Conservation (phyloP, 2,329 filamentous ascomycete genomes). For the Cytospora paraplurivora region DNA sequence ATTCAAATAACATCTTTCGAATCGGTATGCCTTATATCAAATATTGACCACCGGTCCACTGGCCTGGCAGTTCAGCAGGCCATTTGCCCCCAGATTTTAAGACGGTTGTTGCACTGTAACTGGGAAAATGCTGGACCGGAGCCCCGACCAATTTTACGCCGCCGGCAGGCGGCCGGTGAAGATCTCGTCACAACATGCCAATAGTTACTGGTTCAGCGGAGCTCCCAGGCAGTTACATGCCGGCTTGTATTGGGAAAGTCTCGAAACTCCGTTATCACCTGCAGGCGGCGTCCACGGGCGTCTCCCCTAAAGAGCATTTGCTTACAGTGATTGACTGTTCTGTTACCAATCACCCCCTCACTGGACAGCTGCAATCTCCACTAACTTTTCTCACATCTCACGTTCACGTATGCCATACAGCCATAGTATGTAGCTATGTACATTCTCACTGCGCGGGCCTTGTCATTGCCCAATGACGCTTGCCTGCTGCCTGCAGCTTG, state of each 20-base stretch:
- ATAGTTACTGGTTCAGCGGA: neutral
- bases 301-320: conserved; percentile 12
- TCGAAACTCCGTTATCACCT: conserved; percentile 13
- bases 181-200: neutral
- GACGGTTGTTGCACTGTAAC: conserved; percentile 24
- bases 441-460: neutral
- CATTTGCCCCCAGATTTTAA: conserved; percentile 20
- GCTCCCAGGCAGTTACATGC: conserved; percentile 10
- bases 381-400: conserved; percentile 15
- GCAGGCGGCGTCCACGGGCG: neutral
- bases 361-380: conserved; percentile 14
- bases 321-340: conserved; percentile 3
- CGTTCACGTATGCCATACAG: conserved; percentile 8
- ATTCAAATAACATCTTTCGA: conserved; percentile 11
- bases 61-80: neutral
- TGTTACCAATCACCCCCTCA: conserved; percentile 17
- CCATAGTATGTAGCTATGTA: neutral
- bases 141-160: conserved; percentile 4
- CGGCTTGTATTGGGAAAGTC: conserved; percentile 13
- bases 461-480: neutral
- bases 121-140: conserved; percentile 27
- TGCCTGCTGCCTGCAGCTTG: conserved; percentile 8
- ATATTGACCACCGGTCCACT: conserved; percentile 10
- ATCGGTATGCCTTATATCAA: conserved; percentile 8
- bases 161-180: too few relatives aligned